Conservation (phyloP, 1,139 yeast genomes). For the Pneumocystis jirovecii region DNA sequence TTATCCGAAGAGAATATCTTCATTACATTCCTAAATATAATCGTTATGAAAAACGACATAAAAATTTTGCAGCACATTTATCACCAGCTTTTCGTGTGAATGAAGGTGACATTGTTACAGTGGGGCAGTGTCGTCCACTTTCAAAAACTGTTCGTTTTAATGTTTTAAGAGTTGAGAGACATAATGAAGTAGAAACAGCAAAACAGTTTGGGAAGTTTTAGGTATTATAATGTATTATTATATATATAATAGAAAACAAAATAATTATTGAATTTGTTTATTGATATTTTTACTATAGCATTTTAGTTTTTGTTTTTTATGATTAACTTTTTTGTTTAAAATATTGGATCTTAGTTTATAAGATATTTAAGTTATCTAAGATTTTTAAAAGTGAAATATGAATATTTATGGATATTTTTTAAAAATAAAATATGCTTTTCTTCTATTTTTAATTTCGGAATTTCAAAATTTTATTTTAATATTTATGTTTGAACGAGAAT, state of each 20-base stretch:
- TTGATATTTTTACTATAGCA: not conserved
- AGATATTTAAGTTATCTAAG: not conserved
- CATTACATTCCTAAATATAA: constrained; percentile 99
- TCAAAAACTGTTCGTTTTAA: constrained; percentile 99
- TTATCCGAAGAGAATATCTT: constrained; percentile 99
- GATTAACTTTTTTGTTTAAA: not conserved
- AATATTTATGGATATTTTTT: constrained; percentile 8
- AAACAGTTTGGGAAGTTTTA: constrained; percentile 92
- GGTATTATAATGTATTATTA: constrained; percentile 2
- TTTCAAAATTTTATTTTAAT: constrained; percentile 3
- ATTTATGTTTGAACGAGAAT: constrained; percentile 1
- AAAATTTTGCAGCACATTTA: constrained; percentile 98
- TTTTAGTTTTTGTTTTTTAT: constrained; percentile 3
- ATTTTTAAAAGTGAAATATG: not conserved
- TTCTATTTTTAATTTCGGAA: constrained; percentile 12
- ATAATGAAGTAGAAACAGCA: constrained; percentile 67
- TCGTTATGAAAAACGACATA: constrained; percentile 99
- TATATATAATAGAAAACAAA: constrained; percentile 6
- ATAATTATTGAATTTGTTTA: constrained; percentile 1
- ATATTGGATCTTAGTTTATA: constrained; percentile 4
- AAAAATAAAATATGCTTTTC: not conserved
- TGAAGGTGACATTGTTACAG: constrained; percentile 98
- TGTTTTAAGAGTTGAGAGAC: constrained; percentile 74
- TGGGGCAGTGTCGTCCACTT: constrained; percentile 99
- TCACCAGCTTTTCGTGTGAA: constrained; percentile 99